These are phyloP conservation scores for Boeremia exigua DNA, from an alignment of 2,329 filamentous ascomycete genomes.

Conservation along the genomic window DNA sequence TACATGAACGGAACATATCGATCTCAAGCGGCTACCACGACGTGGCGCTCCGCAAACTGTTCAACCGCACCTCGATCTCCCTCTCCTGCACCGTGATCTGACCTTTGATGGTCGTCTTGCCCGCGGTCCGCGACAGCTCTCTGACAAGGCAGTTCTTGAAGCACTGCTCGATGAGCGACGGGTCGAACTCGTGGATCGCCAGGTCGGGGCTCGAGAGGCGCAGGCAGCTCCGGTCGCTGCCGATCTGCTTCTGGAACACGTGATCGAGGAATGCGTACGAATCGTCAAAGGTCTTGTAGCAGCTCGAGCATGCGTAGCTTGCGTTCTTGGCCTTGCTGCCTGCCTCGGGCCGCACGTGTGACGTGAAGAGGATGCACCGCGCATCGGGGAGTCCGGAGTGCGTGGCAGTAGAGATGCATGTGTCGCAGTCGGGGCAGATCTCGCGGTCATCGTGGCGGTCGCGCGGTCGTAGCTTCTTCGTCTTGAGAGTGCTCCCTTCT, in stretches of 20 bases:
- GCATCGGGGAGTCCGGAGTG: constrained; percentile 43
- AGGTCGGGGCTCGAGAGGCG: constrained; percentile 26
- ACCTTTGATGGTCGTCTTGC: constrained; percentile 15
- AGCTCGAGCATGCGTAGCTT: constrained; percentile 43
- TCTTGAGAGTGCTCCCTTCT: constrained; percentile 27
- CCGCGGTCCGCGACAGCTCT: constrained; percentile 35
- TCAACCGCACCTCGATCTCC: constrained; percentile 17
- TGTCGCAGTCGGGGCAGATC: constrained; percentile 40
- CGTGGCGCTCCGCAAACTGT: constrained; percentile 8
- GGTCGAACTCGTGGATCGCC: constrained; percentile 29
- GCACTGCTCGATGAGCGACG: constrained; percentile 37
- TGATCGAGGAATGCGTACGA: constrained; percentile 47
- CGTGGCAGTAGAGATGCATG: constrained; percentile 37
- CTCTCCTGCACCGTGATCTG: constrained; percentile 21
- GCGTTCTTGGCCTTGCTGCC: constrained; percentile 20
- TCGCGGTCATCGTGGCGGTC: constrained; percentile 44
- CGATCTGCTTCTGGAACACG: constrained; percentile 42
- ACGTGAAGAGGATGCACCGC: constrained; percentile 40
- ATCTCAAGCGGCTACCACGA: constrained; percentile 1
- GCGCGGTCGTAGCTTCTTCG: constrained; percentile 34
- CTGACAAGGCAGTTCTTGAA: constrained; percentile 41
- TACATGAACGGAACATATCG: neutral
- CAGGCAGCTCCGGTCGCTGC: constrained; percentile 40
- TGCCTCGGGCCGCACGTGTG: constrained; percentile 23
- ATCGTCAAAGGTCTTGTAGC: constrained; percentile 45